Conservation (phyloP, 148 eudicot genomes). For the Nyssa sinensis region DNA sequence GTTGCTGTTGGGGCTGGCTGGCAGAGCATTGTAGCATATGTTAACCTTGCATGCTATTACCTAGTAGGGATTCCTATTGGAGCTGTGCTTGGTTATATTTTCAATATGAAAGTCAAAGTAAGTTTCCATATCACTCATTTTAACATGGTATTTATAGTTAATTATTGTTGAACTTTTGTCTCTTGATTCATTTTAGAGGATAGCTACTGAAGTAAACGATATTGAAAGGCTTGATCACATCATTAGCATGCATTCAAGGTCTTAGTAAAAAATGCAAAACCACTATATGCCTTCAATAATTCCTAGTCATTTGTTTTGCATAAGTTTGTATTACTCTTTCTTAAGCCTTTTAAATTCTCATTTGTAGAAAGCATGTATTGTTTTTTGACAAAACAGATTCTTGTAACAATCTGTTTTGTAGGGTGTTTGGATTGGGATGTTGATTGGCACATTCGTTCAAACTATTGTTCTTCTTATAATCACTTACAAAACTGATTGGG, state of each 20-base stretch:
- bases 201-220: neutral
- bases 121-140: constrained; percentile 2
- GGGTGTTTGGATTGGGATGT: constrained; percentile 59
- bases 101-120: constrained; percentile 37
- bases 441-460: constrained; percentile 41
- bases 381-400: neutral
- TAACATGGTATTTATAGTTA: neutral
- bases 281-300: no score
- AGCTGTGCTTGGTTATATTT: constrained; percentile 39
- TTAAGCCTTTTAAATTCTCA: neutral
- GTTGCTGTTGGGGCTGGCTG: constrained; percentile 52
- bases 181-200: neutral
- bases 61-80: constrained; percentile 51
- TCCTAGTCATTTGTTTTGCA: neutral
- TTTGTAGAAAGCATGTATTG: neutral
- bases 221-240: neutral
- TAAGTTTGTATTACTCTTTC: neutral
- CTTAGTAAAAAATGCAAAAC: no score
- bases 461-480: constrained; percentile 34
- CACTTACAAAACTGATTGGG: constrained; percentile 48
- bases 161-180: neutral
- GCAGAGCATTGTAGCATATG: constrained; percentile 45
- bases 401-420: constrained; percentile 12
- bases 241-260: neutral
- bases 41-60: constrained; percentile 46